phyloP scores from a whole-genome alignment of 441 rosid genomes.

The Metrosideros polymorpha region DNA sequence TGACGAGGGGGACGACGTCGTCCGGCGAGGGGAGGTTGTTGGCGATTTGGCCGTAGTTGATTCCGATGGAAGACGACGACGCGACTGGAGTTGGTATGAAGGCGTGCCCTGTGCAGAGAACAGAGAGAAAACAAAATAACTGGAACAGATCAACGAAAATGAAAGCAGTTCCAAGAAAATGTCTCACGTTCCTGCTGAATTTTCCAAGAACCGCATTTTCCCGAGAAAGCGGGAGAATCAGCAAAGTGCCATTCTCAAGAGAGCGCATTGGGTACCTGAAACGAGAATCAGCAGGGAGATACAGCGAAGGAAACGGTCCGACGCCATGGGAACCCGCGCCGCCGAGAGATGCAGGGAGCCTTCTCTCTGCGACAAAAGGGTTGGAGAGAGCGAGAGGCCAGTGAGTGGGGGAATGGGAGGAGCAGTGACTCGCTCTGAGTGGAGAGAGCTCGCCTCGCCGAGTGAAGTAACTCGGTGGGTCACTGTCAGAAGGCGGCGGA shows the following conservation, averaged over 20 bases:
- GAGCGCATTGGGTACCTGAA: not conserved
- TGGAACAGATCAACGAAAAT: not conserved
- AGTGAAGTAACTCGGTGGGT: not conserved
- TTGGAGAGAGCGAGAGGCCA: too few species aligned
- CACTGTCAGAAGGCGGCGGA: not conserved
- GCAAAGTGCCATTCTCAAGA: not conserved
- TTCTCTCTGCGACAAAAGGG: too few species aligned
- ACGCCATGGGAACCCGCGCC: not conserved
- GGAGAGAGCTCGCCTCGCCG: too few species aligned
- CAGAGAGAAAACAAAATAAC: not conserved
- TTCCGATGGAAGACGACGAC: constrained; percentile 39
- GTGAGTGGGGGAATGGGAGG: too few species aligned
- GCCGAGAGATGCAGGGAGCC: not conserved
- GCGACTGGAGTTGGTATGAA: not conserved
- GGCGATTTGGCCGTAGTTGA: constrained; percentile 91
- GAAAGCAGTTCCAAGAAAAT: not conserved
- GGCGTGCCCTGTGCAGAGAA: not conserved
- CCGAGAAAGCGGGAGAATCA: not conserved
- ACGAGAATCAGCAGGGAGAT: not conserved
- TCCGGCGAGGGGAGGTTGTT: constrained; percentile 74
- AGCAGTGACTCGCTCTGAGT: too few species aligned
- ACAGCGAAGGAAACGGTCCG: not conserved
- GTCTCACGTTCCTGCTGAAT: not conserved
- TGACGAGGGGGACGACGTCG: constrained; percentile 56
- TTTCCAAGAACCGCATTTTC: not conserved